phyloP scores from a whole-genome alignment of 805 yeast genomes.

The Saccharomycopsis fibuligera region DNA sequence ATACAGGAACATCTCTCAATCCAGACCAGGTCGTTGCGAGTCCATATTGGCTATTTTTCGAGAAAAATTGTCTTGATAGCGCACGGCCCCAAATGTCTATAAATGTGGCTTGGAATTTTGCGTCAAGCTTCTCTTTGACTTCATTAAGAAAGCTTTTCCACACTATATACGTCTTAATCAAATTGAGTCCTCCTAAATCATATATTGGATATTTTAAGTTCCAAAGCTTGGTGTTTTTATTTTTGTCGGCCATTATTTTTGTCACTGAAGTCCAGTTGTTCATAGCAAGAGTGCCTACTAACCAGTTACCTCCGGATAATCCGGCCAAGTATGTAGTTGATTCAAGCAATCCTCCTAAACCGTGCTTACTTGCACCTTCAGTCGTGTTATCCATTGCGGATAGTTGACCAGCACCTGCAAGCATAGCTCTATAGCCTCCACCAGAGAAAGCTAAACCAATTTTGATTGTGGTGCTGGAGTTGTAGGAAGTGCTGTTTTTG shows the following conservation, averaged over 20 bases:
- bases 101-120: constrained; percentile 59
- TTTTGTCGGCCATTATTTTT: constrained; percentile 38
- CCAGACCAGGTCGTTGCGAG: constrained; percentile 48
- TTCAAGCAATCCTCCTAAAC: constrained; percentile 71
- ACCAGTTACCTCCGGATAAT: constrained; percentile 82
- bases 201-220: constrained; percentile 53
- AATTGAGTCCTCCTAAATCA: constrained; percentile 47
- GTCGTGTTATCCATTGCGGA: constrained; percentile 77
- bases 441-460: constrained; percentile 70
- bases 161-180: constrained; percentile 28
- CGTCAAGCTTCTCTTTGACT: constrained; percentile 43
- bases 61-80: constrained; percentile 65
- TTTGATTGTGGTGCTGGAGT: constrained; percentile 32
- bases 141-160: constrained; percentile 32
- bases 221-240: constrained; percentile 28
- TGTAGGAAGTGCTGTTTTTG: constrained; percentile 37
- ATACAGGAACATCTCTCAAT: constrained; percentile 54
- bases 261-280: constrained; percentile 72
- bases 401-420: constrained; percentile 76
- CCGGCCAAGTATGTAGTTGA: constrained; percentile 68
- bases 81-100: constrained; percentile 81
- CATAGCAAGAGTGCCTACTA: constrained; percentile 58
- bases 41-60: constrained; percentile 35
- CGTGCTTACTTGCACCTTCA: constrained; percentile 42
- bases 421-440: constrained; percentile 88